Percentiles rank a stretch among this genome's conserved stretches.
Conservation (phyloP, 2,329 filamentous ascomycete genomes). For the Cephalotrichum gorgonifer region DNA sequence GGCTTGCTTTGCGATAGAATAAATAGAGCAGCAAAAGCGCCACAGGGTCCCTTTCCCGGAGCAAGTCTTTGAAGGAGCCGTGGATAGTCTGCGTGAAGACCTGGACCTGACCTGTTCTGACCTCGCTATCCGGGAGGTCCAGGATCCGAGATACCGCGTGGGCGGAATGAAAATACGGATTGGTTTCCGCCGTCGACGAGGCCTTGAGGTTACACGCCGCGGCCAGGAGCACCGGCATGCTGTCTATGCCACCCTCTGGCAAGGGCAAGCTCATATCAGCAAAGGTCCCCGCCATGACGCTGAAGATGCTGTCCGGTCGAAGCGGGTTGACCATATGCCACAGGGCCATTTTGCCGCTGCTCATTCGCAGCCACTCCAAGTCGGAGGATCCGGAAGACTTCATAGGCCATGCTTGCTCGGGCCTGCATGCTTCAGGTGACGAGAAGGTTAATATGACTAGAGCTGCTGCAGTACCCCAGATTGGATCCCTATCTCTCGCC, state of each 20-base stretch:
- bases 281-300: slow-evolving; percentile 20
- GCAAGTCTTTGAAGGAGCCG: slow-evolving; percentile 20
- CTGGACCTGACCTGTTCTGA: slow-evolving; percentile 19
- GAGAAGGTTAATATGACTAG: slow-evolving; percentile 28
- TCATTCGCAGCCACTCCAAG: slow-evolving; percentile 23
- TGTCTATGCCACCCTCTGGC: slow-evolving; percentile 14
- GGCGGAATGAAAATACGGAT: slow-evolving; percentile 25
- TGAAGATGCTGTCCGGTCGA: slow-evolving; percentile 23
- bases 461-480: slow-evolving; percentile 35
- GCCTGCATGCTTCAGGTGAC: slow-evolving; percentile 21
- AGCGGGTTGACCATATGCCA: slow-evolving; percentile 22
- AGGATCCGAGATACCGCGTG: slow-evolving; percentile 23
- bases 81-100: slow-evolving; percentile 23
- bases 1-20: slow-evolving; percentile 29
- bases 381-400: slow-evolving; percentile 12
- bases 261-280: slow-evolving; percentile 24
- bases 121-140: slow-evolving; percentile 15
- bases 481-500: slow-evolving; percentile 26
- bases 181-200: slow-evolving; percentile 21
- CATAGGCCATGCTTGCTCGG: slow-evolving; percentile 23
- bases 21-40: slow-evolving; percentile 29
- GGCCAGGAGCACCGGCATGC: slow-evolving; percentile 14
- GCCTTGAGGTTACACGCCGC: slow-evolving; percentile 14
- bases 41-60: slow-evolving; percentile 21
- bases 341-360: slow-evolving; percentile 23